Evolutionary conservation across 306 rosid genomes (phyloP).

Genomic region (Fragaria nilgerrensis): DNA sequence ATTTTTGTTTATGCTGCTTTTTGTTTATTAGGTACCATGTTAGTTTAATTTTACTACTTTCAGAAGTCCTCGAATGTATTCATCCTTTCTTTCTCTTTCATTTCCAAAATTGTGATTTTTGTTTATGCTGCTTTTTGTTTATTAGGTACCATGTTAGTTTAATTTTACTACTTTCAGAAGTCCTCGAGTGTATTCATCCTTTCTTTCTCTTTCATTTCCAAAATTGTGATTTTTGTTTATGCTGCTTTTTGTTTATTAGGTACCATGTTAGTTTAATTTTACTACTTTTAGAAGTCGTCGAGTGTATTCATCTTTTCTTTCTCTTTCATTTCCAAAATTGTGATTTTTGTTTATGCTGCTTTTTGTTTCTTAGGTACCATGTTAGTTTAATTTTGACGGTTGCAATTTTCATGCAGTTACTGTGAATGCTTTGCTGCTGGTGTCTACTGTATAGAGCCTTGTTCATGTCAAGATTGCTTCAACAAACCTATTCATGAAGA

Average conservation of each 20-base stretch:
- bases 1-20: neutral
- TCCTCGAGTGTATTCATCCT: too few species aligned
- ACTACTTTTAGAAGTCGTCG: neutral
- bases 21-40: slow-evolving; percentile 3
- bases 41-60: neutral
- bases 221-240: neutral
- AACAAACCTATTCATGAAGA: slow-evolving; percentile 83
- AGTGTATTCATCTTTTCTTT: neutral
- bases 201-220: neutral
- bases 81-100: neutral
- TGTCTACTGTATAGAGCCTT: slow-evolving; percentile 85
- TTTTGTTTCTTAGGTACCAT: slow-evolving; percentile 4
- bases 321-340: neutral
- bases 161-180: too few species aligned
- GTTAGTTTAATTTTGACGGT: neutral
- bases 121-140: neutral
- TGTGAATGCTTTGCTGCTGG: slow-evolving; percentile 96
- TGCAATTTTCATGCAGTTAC: slow-evolving; percentile 48
- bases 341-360: neutral
- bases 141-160: neutral
- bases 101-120: neutral
- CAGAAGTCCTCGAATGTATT: too few species aligned
- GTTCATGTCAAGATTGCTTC: slow-evolving; percentile 80
- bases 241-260: neutral
- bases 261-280: neutral